Evolutionary conservation across 345 rosid genomes (phyloP), one percentile per base, ranked within the genome.

Genomic region (Eucalyptus brandiana): DNA sequence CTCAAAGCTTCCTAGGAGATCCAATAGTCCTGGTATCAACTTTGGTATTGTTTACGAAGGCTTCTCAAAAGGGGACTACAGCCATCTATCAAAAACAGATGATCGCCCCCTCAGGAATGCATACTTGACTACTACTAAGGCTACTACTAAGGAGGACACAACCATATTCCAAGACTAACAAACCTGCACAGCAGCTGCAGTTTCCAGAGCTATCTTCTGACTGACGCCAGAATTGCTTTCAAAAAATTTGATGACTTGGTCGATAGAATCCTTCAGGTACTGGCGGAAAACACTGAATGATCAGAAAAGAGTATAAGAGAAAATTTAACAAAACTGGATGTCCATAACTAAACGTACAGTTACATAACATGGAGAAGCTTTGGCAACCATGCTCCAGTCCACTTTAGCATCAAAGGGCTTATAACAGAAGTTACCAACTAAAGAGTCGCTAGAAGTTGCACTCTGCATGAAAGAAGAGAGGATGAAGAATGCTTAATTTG

Each of bases 181-280:
- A 91, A 98, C 99, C 99, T 98, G 99, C 88, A 98, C 96, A 88
- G 98, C 98, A 86, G 99, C 96, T 86, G 98, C 99, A 93, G 99
- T 96, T 93, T 98, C 99, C 93, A 96, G 92, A 87, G 99, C 99
- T 92, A 98, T 91, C 86, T 96, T 94, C 92, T 95, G 98, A 93
- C 99, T 97, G 89, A 96, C 96, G 76, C 94, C 97, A 81, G 95
- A 92, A 89, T 94, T 95, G 92, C 95, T 96, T 92, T 94, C 97
- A 93, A 98, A 98, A 91, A 98, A 98, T 48, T 96, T 94, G 90
- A 96, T 88, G 86, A 98, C 95, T 89, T 90, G 96, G 60, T 94
- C 95, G 49, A 98, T 91, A 76, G 99, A 87, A 89, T 97, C 98
- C 96, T 98, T 97, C 88, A 98, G 93, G 93, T 96, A 98, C 99